Percentiles rank a stretch among this genome's conserved stretches.
phyloP scores from a whole-genome alignment of 371 early-diverging fungal species.

The Coemansia sp. region DNA sequence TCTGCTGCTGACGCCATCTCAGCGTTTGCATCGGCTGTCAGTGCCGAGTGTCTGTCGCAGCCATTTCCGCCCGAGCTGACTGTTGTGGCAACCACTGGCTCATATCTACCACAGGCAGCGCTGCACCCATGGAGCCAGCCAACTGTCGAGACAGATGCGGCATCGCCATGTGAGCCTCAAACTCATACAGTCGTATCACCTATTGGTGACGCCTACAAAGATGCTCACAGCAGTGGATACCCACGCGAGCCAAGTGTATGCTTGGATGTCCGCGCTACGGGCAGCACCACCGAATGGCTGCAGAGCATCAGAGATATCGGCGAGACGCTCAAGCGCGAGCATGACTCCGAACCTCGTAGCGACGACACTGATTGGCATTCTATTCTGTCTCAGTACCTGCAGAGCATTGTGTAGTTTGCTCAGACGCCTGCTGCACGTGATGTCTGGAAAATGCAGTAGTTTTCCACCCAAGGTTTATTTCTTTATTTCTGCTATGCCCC shows the following conservation, averaged over 20 bases:
- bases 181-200: background rate
- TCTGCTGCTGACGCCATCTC: slow-evolving; percentile 9
- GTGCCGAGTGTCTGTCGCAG: background rate
- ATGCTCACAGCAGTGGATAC: background rate
- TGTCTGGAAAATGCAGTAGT: background rate
- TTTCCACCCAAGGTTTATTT: background rate
- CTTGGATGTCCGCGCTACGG: background rate
- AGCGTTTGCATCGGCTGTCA: slow-evolving; percentile 10
- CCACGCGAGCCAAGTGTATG: background rate
- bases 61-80: background rate
- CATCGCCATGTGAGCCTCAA: background rate
- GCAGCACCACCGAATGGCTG: background rate
- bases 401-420: slow-evolving; percentile 7
- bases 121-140: slow-evolving; percentile 5
- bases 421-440: background rate
- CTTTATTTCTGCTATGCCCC: background rate
- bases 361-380: slow-evolving; percentile 19
- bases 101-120: background rate
- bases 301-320: background rate
- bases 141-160: background rate
- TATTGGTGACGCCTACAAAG: background rate
- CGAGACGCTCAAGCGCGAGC: background rate
- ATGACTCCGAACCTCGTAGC: background rate
- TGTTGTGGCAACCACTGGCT: background rate
- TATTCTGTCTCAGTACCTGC: slow-evolving; percentile 15